A percentile compares a stretch with the other conserved stretches of the same genome.
These are phyloP conservation scores for Ilyonectria robusta DNA, from an alignment of 2,329 filamentous ascomycete genomes.

Conservation along the genomic window DNA sequence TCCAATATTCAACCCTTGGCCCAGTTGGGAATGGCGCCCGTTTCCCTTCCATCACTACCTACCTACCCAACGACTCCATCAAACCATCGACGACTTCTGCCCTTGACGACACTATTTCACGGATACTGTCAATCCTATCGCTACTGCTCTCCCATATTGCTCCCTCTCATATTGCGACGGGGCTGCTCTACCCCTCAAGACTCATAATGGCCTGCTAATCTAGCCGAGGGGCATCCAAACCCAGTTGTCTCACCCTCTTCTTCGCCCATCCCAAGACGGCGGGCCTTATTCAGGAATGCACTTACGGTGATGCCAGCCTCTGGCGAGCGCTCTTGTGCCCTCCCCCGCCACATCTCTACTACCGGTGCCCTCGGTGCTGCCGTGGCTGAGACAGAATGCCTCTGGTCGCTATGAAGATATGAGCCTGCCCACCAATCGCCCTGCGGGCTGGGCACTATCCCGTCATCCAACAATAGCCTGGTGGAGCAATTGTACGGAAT, in stretches of 20 bases:
- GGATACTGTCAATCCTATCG: neutral
- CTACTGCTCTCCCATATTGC: slow-evolving; percentile 11
- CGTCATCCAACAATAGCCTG: slow-evolving; percentile 41
- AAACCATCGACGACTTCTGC: slow-evolving; percentile 23
- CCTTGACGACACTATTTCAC: slow-evolving; percentile 10
- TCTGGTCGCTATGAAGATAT: slow-evolving; percentile 48
- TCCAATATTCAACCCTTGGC: slow-evolving; percentile 25
- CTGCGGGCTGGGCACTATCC: slow-evolving; percentile 32
- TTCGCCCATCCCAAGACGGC: slow-evolving; percentile 22
- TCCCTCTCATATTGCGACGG: slow-evolving; percentile 17
- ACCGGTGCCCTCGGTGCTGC: slow-evolving; percentile 21
- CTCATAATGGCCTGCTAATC: slow-evolving; percentile 16
- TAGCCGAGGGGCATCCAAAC: slow-evolving; percentile 33
- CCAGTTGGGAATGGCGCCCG: slow-evolving; percentile 28
- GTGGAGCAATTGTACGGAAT: slow-evolving; percentile 51
- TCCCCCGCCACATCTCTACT: slow-evolving; percentile 35
- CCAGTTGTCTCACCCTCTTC: slow-evolving; percentile 42
- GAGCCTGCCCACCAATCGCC: slow-evolving; percentile 30
- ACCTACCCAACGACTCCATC: slow-evolving; percentile 19
- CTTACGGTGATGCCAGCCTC: slow-evolving; percentile 37
- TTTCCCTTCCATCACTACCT: slow-evolving; percentile 13
- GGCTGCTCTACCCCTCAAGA: slow-evolving; percentile 26
- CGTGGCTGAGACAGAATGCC: slow-evolving; percentile 51
- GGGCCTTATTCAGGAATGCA: slow-evolving; percentile 48
- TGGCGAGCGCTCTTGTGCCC: slow-evolving; percentile 23